These are phyloP conservation scores for Jamesozyma spencerorum DNA, from an alignment of 805 yeast genomes.

Conservation along the genomic window DNA sequence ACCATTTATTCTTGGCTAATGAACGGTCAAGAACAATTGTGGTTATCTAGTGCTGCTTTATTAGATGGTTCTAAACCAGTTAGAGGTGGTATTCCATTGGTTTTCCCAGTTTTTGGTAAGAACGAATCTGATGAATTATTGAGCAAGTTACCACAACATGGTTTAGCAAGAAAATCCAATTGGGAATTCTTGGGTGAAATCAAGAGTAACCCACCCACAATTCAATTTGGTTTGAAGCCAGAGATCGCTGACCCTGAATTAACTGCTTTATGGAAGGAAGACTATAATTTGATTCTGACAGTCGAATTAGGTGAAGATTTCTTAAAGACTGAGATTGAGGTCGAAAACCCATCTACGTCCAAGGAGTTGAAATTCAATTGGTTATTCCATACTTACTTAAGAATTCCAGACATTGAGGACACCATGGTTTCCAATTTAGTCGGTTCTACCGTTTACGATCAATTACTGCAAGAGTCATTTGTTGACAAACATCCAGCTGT, in stretches of 20 bases:
- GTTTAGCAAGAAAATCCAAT: slow-evolving; percentile 79
- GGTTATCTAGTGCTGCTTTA: slow-evolving; percentile 70
- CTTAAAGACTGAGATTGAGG: slow-evolving; percentile 62
- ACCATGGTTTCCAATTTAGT: slow-evolving; percentile 68
- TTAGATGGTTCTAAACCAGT: slow-evolving; percentile 91
- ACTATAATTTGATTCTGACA: slow-evolving; percentile 70
- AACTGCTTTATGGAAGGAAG: slow-evolving; percentile 51
- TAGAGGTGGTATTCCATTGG: slow-evolving; percentile 94
- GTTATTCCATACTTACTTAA: slow-evolving; percentile 86
- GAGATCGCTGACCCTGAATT: slow-evolving; percentile 63
- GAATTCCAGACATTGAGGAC: slow-evolving; percentile 68
- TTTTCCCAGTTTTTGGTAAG: slow-evolving; percentile 89
- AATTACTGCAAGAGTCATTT: slow-evolving; percentile 53
- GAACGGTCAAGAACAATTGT: slow-evolving; percentile 67
- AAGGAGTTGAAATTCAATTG: slow-evolving; percentile 75
- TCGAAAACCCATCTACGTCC: slow-evolving; percentile 53
- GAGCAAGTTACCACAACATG: slow-evolving; percentile 80
- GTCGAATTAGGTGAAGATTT: slow-evolving; percentile 50
- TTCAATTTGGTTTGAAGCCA: slow-evolving; percentile 86
- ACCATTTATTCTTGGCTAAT: slow-evolving; percentile 76
- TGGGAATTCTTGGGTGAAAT: slow-evolving; percentile 96
- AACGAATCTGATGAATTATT: slow-evolving; percentile 49
- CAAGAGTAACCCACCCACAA: slow-evolving; percentile 58
- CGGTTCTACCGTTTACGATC: slow-evolving; percentile 68
- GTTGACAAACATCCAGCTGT: slow-evolving; percentile 68